A percentile compares a stretch with the other conserved stretches of the same genome.
Conservation (phyloP, 2,329 filamentous ascomycete species). For the Aureobasidium leucospermi region DNA sequence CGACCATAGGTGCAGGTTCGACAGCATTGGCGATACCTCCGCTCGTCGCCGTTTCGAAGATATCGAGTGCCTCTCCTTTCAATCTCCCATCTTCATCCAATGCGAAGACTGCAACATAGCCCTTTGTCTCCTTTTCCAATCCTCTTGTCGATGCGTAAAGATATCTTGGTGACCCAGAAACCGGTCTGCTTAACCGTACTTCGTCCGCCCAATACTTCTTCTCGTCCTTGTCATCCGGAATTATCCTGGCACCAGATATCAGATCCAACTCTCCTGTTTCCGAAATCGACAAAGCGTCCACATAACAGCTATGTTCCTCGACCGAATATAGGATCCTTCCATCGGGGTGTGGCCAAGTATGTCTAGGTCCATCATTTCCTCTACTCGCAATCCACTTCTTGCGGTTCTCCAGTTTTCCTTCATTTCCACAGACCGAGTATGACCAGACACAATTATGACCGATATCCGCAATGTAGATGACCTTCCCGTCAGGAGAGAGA, state of each 20-base stretch:
- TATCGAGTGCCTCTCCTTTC: conserved; percentile 23
- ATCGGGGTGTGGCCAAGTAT: conserved; percentile 29
- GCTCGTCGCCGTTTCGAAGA: conserved; percentile 29
- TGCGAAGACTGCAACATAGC: conserved; percentile 26
- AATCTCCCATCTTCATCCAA: conserved; percentile 23
- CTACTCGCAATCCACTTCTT: conserved; percentile 26
- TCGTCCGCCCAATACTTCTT: conserved; percentile 31
- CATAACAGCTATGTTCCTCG: conserved; percentile 31
- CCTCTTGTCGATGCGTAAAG: conserved; percentile 30
- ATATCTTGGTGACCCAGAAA: conserved; percentile 21
- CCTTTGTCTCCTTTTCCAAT: conserved; percentile 24
- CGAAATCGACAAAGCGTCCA: conserved; percentile 26
- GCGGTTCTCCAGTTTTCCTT: conserved; percentile 15
- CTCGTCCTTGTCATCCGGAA: conserved; percentile 26
- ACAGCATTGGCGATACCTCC: conserved; percentile 31
- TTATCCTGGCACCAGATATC: conserved; percentile 23
- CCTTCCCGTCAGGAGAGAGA: conserved; percentile 24
- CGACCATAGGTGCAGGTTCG: conserved; percentile 23
- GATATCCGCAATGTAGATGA: conserved; percentile 28
- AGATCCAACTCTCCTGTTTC: conserved; percentile 24
- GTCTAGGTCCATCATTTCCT: conserved; percentile 27
- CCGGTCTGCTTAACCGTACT: conserved; percentile 26
- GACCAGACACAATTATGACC: conserved; percentile 31
- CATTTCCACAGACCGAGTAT: conserved; percentile 16
- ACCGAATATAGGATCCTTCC: conserved; percentile 27